Evolutionary conservation across 371 early-diverging fungal genomes (phyloP).

Genomic region (Mortierella sp.): DNA sequence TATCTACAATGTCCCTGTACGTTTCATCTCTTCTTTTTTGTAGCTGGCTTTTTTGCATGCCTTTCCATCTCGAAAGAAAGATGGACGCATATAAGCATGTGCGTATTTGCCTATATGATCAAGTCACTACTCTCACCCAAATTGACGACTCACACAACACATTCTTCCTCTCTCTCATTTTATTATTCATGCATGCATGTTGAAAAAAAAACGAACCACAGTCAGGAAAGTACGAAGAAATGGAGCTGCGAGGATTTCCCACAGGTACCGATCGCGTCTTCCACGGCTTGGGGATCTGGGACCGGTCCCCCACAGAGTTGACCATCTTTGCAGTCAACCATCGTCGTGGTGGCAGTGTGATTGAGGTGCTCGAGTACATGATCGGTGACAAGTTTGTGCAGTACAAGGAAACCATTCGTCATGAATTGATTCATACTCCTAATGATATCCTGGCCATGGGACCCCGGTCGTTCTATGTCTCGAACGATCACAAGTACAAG

Average conservation of each 20-base stretch:
- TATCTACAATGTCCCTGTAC: constrained; percentile 59
- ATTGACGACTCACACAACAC: neutral
- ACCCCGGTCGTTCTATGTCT: constrained; percentile 65
- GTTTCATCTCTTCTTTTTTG: neutral
- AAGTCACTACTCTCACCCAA: neutral
- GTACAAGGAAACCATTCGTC: constrained; percentile 62
- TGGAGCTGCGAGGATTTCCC: constrained; percentile 40
- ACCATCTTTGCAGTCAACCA: constrained; percentile 67
- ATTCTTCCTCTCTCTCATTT: too few relatives aligned
- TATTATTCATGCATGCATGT: neutral
- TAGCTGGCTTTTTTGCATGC: neutral
- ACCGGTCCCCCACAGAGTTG: constrained; percentile 53
- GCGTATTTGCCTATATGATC: neutral
- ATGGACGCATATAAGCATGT: too few relatives aligned
- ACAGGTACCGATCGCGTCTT: constrained; percentile 54
- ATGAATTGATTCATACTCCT: constrained; percentile 63
- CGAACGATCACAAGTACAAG: constrained; percentile 61
- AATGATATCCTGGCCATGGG: constrained; percentile 68
- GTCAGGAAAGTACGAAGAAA: constrained; percentile 28
- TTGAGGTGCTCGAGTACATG: constrained; percentile 64
- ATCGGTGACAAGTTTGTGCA: constrained; percentile 58
- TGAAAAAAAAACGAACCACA: neutral
- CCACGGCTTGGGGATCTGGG: constrained; percentile 63
- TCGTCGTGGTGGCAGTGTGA: constrained; percentile 61
- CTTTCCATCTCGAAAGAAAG: neutral